These are phyloP conservation scores for Nannochloropsis granulata DNA, from an alignment of 108 stramenopile genomes.

Conservation along the genomic window DNA sequence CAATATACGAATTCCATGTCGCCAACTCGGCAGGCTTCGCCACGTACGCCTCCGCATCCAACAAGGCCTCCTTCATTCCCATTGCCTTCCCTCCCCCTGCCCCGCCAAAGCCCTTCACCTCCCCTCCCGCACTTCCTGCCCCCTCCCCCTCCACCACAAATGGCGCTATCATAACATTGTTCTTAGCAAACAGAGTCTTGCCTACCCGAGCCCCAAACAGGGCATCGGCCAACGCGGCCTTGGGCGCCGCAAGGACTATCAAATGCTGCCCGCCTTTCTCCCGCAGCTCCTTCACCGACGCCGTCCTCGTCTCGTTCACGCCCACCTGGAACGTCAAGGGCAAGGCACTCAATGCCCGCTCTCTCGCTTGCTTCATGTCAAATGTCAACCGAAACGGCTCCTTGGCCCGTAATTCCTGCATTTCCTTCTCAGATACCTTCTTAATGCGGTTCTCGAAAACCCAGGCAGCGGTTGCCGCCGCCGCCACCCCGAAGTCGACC, in stretches of 20 bases:
- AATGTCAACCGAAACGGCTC: neutral
- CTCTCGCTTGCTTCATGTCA: neutral
- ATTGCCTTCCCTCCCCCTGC: neutral
- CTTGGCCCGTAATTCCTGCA: neutral
- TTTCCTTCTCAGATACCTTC: neutral
- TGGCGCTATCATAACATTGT: neutral
- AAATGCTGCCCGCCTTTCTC: neutral
- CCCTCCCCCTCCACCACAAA: neutral
- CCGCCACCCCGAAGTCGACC: constrained; percentile 24
- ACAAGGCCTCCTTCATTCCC: neutral
- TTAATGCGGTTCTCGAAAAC: neutral
- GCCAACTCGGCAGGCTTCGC: constrained; percentile 3
- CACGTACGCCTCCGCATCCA: constrained; percentile 4
- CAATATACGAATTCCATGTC: neutral
- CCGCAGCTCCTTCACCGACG: neutral
- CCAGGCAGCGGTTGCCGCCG: neutral
- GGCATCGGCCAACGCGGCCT: neutral
- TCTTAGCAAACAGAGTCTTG: neutral
- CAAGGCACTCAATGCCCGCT: neutral
- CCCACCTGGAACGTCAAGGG: neutral
- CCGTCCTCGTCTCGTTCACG: neutral
- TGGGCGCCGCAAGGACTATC: neutral
- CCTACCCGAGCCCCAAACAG: neutral
- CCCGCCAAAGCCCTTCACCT: neutral
- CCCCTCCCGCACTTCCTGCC: neutral